These are phyloP conservation scores for Penicillium maclennaniae DNA, from an alignment of 495 filamentous ascomycete genomes.

Conservation along the genomic window DNA sequence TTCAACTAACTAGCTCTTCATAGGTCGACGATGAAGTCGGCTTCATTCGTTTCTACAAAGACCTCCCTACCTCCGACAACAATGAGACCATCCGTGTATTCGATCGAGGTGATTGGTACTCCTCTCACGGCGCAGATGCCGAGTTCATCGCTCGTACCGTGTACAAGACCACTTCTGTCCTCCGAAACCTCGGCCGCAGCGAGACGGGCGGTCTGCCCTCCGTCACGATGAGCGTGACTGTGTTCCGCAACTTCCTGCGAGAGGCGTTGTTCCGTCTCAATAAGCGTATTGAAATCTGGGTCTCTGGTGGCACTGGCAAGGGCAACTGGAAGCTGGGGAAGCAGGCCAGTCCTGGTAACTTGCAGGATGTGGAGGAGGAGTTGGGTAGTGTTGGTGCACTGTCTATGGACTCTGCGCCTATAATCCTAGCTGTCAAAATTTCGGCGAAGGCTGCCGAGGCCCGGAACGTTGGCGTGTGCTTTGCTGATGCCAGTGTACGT, in stretches of 20 bases:
- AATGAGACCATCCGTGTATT: slow-evolving; percentile 72
- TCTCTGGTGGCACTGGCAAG: slow-evolving; percentile 55
- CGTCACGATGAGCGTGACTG: slow-evolving; percentile 88
- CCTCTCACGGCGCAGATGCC: slow-evolving; percentile 88
- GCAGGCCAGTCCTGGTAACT: slow-evolving; percentile 89
- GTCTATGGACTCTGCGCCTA: slow-evolving; percentile 82
- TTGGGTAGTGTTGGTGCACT: slow-evolving; percentile 57
- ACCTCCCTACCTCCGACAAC: slow-evolving; percentile 65
- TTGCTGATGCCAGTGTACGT: slow-evolving; percentile 94
- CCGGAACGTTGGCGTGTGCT: slow-evolving; percentile 88
- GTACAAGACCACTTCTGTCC: slow-evolving; percentile 95
- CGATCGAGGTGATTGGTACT: slow-evolving; percentile 92
- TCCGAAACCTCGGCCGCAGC: slow-evolving; percentile 80
- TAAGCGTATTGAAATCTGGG: slow-evolving; percentile 89
- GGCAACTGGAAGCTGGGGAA: slow-evolving; percentile 90
- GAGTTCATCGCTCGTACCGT: slow-evolving; percentile 90
- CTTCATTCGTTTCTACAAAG: slow-evolving; percentile 92
- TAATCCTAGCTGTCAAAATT: slow-evolving; percentile 92
- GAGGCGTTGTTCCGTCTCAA: slow-evolving; percentile 89
- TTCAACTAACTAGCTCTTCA: background rate
- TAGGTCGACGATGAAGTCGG: slow-evolving; percentile 94
- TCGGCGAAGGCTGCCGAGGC: slow-evolving; percentile 81
- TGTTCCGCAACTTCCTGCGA: slow-evolving; percentile 92
- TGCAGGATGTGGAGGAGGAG: slow-evolving; percentile 97
- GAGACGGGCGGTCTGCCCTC: slow-evolving; percentile 81